Evolutionary conservation across 768 basidiomycete species (phyloP), one percentile per base, ranked within the genome.

Genomic region (Hypholoma fasciculare): DNA sequence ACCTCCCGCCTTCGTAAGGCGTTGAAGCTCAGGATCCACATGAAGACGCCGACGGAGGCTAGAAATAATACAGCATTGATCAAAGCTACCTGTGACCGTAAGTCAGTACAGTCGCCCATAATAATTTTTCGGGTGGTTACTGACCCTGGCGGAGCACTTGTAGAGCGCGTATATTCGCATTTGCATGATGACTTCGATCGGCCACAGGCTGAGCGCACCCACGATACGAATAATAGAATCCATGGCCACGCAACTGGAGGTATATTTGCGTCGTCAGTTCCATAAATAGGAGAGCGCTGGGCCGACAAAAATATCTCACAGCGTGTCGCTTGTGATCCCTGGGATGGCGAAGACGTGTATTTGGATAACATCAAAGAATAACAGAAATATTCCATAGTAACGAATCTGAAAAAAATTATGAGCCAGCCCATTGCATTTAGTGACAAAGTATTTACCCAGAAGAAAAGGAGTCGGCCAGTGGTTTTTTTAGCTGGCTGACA

Each of bases 121-220:
- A 7, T 5, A 46, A 40, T 19, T 17, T 9, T 3, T 13, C 3
- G 5, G 1, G 38, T 7, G 1, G 38, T 7, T 26, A 44, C 52
- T 17, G 23, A 60, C 78, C 61, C 67, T 71, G 56, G 67, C 69
- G 4, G 76, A 78, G 46, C 74, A 72, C 26, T 65, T 62, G 52
- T 70, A 81, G 7, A 81, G 58, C 0, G 78, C 78, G 58, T 79
- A 79, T 44, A 80, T 68, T 9, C 78, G 69, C 17, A 81, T 61
- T 61, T 78, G 78, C 76, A 81, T 77, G 58, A 80, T 66, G 17
- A 81, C 78, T 62, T 81, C 78, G n/a, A 81, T 71, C n/a, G 76
- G 71, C 79, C 80, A 80, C 8, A 81, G 62, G 38, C 71, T 74
- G 36, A 80, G 67, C 1, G 76, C 78, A 6, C 80, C 78, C 9